A percentile compares a stretch with the other conserved stretches of the same genome.
phyloP scores from a whole-genome alignment of 1,139 yeast species.

The Kazachstania sp. region DNA sequence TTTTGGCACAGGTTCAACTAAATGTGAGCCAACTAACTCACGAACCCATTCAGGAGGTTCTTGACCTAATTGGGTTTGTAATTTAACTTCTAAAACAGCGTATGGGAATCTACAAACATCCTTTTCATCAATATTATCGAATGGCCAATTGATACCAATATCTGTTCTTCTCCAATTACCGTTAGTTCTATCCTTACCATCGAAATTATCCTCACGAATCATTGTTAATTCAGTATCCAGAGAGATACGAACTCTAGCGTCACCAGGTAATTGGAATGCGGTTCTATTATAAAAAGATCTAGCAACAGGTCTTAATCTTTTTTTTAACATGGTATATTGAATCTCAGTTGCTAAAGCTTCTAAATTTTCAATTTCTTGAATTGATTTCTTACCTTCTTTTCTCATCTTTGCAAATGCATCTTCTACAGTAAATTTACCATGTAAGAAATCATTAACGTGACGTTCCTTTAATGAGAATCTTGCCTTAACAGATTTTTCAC shows the following conservation, averaged over 20 bases:
- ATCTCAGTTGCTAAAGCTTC: slow-evolving; percentile 89
- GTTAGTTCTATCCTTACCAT: slow-evolving; percentile 81
- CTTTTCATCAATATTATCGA: slow-evolving; percentile 68
- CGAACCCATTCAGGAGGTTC: slow-evolving; percentile 98
- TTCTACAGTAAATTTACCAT: slow-evolving; percentile 75
- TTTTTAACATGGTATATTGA: slow-evolving; percentile 78
- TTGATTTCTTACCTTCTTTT: slow-evolving; percentile 81
- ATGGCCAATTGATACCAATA: slow-evolving; percentile 96
- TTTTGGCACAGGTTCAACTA: slow-evolving; percentile 97
- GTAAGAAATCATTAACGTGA: slow-evolving; percentile 73
- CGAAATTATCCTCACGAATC: slow-evolving; percentile 96
- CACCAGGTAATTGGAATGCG: slow-evolving; percentile 98
- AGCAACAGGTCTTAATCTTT: slow-evolving; percentile 84
- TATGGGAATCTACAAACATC: slow-evolving; percentile 93
- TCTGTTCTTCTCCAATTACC: slow-evolving; percentile 98
- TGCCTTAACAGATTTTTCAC: slow-evolving; percentile 96
- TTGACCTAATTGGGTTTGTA: slow-evolving; percentile 96
- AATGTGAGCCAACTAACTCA: slow-evolving; percentile 80
- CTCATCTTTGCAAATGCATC: slow-evolving; percentile 90
- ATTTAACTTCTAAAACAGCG: slow-evolving; percentile 92
- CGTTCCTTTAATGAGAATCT: slow-evolving; percentile 88
- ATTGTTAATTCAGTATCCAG: slow-evolving; percentile 90
- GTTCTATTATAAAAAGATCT: slow-evolving; percentile 96
- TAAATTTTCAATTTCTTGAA: slow-evolving; percentile 80
- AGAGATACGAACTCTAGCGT: slow-evolving; percentile 96